Percentiles rank a stretch among this genome's conserved stretches.
phyloP scores from a whole-genome alignment of 495 filamentous ascomycete species.

The Trichoderma asperelloides region DNA sequence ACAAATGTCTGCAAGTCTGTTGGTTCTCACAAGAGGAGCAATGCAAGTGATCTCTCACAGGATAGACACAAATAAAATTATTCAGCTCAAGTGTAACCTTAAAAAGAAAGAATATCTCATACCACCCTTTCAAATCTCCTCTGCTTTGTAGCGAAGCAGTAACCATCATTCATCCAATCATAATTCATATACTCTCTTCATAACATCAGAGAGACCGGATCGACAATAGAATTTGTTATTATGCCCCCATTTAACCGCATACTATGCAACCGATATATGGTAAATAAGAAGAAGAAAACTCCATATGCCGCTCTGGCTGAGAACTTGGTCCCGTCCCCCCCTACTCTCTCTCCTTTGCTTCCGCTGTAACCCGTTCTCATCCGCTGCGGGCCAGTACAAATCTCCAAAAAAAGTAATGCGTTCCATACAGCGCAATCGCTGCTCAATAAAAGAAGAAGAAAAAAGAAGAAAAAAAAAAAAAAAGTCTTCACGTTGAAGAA shows the following conservation, averaged over 20 bases:
- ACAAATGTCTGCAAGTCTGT: too few species aligned
- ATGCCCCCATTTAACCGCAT: constrained; percentile 1
- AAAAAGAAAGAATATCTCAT: too few species aligned
- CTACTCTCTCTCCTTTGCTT: background rate
- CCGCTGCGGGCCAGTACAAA: background rate
- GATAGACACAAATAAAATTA: too few species aligned
- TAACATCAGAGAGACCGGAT: background rate
- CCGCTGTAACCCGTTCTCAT: background rate
- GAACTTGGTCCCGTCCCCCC: background rate
- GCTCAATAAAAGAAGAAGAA: background rate
- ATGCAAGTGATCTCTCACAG: too few species aligned
- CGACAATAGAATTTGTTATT: background rate
- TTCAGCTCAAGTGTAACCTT: too few species aligned
- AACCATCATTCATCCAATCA: background rate
- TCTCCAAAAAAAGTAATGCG: background rate
- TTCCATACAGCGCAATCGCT: background rate
- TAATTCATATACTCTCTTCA: background rate
- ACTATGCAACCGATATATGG: constrained; percentile 5
- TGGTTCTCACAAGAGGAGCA: too few species aligned
- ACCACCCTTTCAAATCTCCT: too few species aligned
- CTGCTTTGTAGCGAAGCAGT: too few species aligned
- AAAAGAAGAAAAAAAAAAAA: background rate
- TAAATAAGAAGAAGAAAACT: constrained; percentile 13
- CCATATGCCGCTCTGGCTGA: constrained; percentile 6
- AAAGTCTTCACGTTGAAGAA: constrained; percentile 4